Evolutionary conservation across 495 filamentous ascomycete genomes (phyloP).

Genomic region (Platismatia glauca): DNA sequence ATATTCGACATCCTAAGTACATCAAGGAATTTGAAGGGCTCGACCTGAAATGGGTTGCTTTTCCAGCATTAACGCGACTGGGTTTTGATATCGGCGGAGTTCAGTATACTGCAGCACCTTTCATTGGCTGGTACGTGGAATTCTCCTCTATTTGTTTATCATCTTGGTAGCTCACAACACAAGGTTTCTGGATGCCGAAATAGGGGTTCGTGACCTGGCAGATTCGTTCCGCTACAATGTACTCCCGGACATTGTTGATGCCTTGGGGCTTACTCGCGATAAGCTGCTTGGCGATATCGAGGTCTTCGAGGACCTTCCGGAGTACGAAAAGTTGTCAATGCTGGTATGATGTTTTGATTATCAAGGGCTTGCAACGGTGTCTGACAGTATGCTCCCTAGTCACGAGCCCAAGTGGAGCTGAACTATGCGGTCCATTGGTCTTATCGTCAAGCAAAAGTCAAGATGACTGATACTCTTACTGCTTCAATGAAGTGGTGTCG

Average conservation of each 20-base stretch:
- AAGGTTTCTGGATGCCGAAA: conserved; percentile 28
- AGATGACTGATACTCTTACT: conserved; percentile 24
- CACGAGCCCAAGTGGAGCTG: conserved; percentile 25
- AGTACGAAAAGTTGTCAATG: conserved; percentile 24
- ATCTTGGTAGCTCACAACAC: not conserved
- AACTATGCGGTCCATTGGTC: conserved; percentile 28
- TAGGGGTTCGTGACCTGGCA: conserved; percentile 23
- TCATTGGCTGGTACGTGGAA: conserved; percentile 28
- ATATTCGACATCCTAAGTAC: conserved; percentile 25
- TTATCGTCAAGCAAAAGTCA: conserved; percentile 18
- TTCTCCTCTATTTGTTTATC: not conserved
- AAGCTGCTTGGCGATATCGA: conserved; percentile 11
- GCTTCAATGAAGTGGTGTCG: conserved; percentile 26
- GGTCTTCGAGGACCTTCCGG: conserved; percentile 24
- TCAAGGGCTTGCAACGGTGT: not conserved
- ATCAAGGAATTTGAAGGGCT: conserved; percentile 20
- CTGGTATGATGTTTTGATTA: not conserved
- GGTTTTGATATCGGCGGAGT: conserved; percentile 29
- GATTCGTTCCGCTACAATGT: conserved; percentile 25
- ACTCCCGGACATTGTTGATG: conserved; percentile 19
- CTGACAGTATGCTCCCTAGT: not conserved
- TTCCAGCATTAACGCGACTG: conserved; percentile 24
- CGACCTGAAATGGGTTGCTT: conserved; percentile 24
- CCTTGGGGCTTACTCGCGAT: conserved; percentile 6
- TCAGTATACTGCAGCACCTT: conserved; percentile 28